Evolutionary conservation across 1,284 basidiomycete genomes (phyloP).

Genomic region (Grifola frondosa): DNA sequence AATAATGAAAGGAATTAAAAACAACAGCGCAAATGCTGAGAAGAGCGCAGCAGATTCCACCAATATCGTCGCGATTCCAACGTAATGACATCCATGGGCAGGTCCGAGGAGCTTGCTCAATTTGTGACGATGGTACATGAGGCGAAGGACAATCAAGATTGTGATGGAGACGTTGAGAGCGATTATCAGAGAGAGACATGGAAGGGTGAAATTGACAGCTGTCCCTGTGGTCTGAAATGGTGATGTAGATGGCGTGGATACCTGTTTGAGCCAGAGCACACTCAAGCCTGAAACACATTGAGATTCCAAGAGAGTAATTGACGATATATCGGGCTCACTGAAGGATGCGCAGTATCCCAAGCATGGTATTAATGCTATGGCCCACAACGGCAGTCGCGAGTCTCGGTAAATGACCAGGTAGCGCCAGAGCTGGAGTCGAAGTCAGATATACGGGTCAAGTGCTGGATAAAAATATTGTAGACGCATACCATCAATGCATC

Average conservation of each 20-base stretch:
- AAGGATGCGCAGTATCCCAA: conserved; percentile 37
- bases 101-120: conserved; percentile 31
- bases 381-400: conserved; percentile 37
- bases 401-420: conserved; percentile 47
- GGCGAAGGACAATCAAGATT: conserved; percentile 39
- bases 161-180: conserved; percentile 46
- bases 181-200: conserved; percentile 46
- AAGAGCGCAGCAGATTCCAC: conserved; percentile 45
- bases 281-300: conserved; percentile 36
- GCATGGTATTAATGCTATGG: conserved; percentile 31
- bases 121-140: conserved; percentile 37
- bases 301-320: background rate
- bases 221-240: conserved; percentile 40
- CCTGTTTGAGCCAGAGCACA: conserved; percentile 43
- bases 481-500: conserved; percentile 35
- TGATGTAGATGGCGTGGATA: conserved; percentile 40
- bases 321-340: conserved; percentile 25
- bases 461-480: conserved; percentile 23
- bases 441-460: background rate
- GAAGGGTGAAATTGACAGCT: conserved; percentile 37
- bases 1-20: too few relatives aligned
- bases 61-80: conserved; percentile 41
- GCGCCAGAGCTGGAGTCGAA: conserved; percentile 39
- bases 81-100: conserved; percentile 38
- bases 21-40: too few relatives aligned